Evolutionary conservation across 805 yeast genomes (phyloP), one percentile per base, ranked within the genome.

Genomic region (Danielia oregonensis): DNA sequence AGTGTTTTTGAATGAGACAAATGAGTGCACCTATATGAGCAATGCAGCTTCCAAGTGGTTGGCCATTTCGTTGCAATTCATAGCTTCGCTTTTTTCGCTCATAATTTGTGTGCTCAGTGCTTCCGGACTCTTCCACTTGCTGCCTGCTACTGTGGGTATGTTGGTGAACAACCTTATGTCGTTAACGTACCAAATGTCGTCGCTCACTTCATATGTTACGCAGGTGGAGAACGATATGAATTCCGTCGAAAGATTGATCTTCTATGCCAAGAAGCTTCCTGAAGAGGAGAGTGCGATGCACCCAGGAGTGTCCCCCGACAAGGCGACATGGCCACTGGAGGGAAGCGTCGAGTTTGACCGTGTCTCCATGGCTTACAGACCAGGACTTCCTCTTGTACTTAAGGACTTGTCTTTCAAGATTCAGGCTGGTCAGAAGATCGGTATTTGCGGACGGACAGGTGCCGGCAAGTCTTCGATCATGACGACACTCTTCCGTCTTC

Each of bases 391-490:
- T 44, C 17, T 37, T 46, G 33, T 86, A 81, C 53, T 40, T 73
- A 74, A 70, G 37, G 51, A 70, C 37, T 46, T 79, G 37, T 55
- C 48, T 16, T 51, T 70, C 45, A 59, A 42, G 6, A 65, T 83
- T 29, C 54, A 65, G 8, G 72, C 80, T 0, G 64, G 71, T 12
- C 86, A 85, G 54, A 85, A 82, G 51, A 73, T 86, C 46, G 95
- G 95, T 32, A 79, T 86, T 36, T 83, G 93, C 65, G 95, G 95
- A 28, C 73, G 95, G 54, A 86, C 95, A 0, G 95, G 95, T 49
- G 94, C 95, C 4, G 95, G 95, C 31, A 80, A 79, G 57, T 65
- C 81, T 2, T 72, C 85, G 3, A 76, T 79, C 31, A 79, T 79
- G 79, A 70, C 79, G 8, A 82, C 84, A 1, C 55, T 79, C 36